phyloP scores from a whole-genome alignment of 2,329 filamentous ascomycete species.

The Verticillium nubilum region DNA sequence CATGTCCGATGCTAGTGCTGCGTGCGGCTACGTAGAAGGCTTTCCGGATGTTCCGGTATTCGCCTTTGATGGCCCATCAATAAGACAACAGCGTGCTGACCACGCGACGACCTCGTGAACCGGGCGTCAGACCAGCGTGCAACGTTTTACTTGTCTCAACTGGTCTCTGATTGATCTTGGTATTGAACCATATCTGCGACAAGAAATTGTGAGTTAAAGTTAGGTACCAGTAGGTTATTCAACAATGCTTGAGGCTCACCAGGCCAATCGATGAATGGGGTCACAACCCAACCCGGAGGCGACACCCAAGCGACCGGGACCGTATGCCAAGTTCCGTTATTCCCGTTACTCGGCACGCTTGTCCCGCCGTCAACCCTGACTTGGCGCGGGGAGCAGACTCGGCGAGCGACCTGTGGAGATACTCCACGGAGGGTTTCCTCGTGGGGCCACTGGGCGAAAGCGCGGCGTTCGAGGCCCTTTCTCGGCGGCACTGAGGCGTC shows the following conservation, averaged over 20 bases:
- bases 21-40: neutral
- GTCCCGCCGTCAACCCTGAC: neutral
- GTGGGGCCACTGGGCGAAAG: neutral
- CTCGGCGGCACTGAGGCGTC: neutral
- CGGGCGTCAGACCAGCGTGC: no score
- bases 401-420: neutral
- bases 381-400: neutral
- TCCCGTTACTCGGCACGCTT: neutral
- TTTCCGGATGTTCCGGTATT: neutral
- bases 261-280: no score
- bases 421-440: neutral
- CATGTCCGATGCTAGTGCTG: neutral
- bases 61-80: neutral
- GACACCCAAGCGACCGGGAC: neutral
- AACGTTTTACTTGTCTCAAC: no score
- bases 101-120: neutral
- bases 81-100: neutral
- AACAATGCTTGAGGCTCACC: no score
- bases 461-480: neutral
- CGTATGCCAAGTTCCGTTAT: neutral
- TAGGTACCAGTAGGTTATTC: no score
- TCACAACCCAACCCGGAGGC: no score
- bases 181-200: no score
- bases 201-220: no score
- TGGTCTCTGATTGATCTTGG: no score